Evolutionary conservation across 352 stramenopile species (phyloP).

Genomic region (Pythium periplocum): DNA sequence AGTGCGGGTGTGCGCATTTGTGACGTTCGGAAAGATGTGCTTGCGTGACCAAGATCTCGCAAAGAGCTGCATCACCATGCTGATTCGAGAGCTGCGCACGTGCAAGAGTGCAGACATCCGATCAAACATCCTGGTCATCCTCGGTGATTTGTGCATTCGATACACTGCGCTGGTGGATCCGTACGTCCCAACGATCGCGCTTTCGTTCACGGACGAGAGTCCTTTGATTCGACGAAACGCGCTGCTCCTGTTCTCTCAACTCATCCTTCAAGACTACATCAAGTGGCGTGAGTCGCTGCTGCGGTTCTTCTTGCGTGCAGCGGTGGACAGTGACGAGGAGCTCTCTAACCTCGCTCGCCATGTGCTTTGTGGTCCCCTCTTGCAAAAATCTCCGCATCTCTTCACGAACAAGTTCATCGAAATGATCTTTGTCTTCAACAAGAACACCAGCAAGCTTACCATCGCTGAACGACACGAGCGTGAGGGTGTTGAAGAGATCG

Average conservation of each 20-base stretch:
- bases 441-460: slow-evolving; percentile 53
- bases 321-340: slow-evolving; percentile 92
- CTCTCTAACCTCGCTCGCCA: slow-evolving; percentile 91
- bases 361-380: slow-evolving; percentile 88
- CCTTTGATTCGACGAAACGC: slow-evolving; percentile 91
- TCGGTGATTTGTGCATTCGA: slow-evolving; percentile 94
- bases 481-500: slow-evolving; percentile 58
- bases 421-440: slow-evolving; percentile 96
- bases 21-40: slow-evolving; percentile 94
- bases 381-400: slow-evolving; percentile 90
- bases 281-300: slow-evolving; percentile 97
- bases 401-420: slow-evolving; percentile 97
- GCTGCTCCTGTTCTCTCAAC: slow-evolving; percentile 93
- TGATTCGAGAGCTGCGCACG: slow-evolving; percentile 92
- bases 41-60: slow-evolving; percentile 92
- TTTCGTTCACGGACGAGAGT: slow-evolving; percentile 88
- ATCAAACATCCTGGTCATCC: slow-evolving; percentile 95
- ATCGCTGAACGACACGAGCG: slow-evolving; percentile 60
- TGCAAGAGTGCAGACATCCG: slow-evolving; percentile 81
- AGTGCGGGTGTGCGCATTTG: slow-evolving; percentile 91
- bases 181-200: slow-evolving; percentile 94
- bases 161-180: slow-evolving; percentile 96
- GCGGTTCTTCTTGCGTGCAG: slow-evolving; percentile 93
- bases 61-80: slow-evolving; percentile 92
- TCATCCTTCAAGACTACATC: slow-evolving; percentile 98